Base-by-base conservation (phyloP, 208 protist species). In the Crithidia brevicula region DNA sequence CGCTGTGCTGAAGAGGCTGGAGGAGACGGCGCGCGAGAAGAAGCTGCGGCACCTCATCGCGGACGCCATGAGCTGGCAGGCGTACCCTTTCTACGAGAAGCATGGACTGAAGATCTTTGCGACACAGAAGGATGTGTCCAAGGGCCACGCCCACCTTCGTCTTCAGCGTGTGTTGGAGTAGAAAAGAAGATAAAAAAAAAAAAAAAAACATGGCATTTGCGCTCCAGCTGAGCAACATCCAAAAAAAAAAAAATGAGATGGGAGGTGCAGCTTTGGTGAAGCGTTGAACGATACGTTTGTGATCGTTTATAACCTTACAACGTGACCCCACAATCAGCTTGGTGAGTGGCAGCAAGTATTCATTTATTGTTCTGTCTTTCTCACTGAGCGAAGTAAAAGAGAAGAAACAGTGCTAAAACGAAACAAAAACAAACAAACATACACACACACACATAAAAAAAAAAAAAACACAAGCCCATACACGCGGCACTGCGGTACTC, bases 51-150 rank as follows among this genome's bases (percentile, higher is more conserved):
- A 58, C 6, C n/a, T 82, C 1, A 45, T 69, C 15, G 50, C 75
- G 46, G 67, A 78, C 18, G 67, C 77, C 15, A 70, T 74, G 66
- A 72, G 62, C 57, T 82, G 71, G 71, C 77, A 82, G 59, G 72
- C 71, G 16, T 20, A 63, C 8, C 34, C 64, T 1, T 73, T 82
- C 11, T 82, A 82, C 53, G 66, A 82, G 47, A 52, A 60, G 25
- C 59, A 60, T 25, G 77, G 77, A 23, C 79, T 79, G 22, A 51
- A 18, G 22, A 33, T 82, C 6, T 75, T 82, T 61, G 72, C 66
- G 22, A 63, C 69, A 20, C 77, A 79, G 43, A 59, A 64, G 33
- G 27, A 79, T 46, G n/a, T 69, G n/a, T 52, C 64, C 18, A 38
- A 36, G 40, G 64, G 64, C 13, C 43, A 69, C 47, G 31, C 66